Evolutionary conservation across 192 early-diverging fungal genomes (phyloP).

Genomic region (Linnemannia hyalina): DNA sequence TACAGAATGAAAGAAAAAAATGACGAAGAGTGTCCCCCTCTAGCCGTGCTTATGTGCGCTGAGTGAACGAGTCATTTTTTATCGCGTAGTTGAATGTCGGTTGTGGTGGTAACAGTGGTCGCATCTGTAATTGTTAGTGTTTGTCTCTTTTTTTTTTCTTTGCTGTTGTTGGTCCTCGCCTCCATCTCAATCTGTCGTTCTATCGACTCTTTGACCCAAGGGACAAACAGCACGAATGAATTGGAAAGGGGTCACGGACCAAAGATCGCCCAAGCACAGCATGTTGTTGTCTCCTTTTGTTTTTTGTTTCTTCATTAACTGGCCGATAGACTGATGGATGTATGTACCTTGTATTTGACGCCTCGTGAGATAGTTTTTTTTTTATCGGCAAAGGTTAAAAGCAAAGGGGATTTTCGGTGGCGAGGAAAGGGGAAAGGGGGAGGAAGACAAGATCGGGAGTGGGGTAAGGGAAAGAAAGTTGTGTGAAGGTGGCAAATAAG

Average conservation of each 20-base stretch:
- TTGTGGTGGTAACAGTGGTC: neutral
- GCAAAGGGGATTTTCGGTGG: neutral
- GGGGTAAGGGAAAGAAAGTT: neutral
- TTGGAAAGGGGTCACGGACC: constrained; percentile 4
- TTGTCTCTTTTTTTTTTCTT: neutral
- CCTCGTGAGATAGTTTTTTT: neutral
- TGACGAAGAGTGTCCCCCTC: neutral
- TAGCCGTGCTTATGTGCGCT: neutral
- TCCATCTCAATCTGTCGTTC: neutral
- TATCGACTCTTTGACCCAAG: neutral
- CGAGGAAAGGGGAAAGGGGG: neutral
- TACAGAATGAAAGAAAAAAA: neutral
- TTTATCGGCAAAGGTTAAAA: neutral
- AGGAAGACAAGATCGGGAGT: neutral
- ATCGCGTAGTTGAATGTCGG: neutral
- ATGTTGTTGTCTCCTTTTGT: neutral
- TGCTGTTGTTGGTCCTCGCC: neutral
- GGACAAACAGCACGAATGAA: neutral
- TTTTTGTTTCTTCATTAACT: neutral
- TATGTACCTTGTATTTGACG: constrained; percentile 4
- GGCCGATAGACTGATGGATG: neutral
- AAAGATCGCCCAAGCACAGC: constrained; percentile 11
- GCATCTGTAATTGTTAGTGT: neutral
- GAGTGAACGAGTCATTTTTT: neutral
- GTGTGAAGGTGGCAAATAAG: neutral